Evolutionary conservation across 83 land plant genomes (phyloP).

Genomic region (Isoetes engelmannii): DNA sequence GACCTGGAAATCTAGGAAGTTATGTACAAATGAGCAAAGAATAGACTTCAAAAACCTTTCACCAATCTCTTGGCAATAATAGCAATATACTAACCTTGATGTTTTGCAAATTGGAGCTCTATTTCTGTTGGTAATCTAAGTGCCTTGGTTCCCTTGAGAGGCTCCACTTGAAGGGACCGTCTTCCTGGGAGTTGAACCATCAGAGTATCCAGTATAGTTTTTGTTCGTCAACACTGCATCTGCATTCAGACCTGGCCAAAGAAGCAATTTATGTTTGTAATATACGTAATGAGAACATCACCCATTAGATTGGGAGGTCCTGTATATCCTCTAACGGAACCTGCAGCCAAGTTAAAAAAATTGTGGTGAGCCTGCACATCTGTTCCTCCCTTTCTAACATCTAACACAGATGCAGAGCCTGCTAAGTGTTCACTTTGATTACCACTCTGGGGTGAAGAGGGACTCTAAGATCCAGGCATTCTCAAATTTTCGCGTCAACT

Average conservation of each 20-base stretch:
- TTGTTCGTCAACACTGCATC: background rate
- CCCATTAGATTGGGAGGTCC: background rate
- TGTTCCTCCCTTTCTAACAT: background rate
- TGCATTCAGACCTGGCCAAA: background rate
- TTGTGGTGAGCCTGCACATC: too few relatives aligned
- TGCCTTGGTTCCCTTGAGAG: background rate
- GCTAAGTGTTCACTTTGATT: constrained; percentile 3
- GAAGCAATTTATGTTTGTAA: background rate
- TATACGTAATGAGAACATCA: background rate
- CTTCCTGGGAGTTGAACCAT: background rate
- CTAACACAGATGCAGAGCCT: constrained; percentile 9
- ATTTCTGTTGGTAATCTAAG: too few relatives aligned
- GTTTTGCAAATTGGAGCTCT: too few relatives aligned
- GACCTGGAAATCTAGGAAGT: too few relatives aligned
- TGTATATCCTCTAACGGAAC: background rate
- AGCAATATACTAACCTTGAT: too few relatives aligned
- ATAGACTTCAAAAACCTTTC: too few relatives aligned
- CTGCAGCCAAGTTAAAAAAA: background rate
- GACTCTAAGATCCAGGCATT: background rate
- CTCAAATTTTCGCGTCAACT: constrained; percentile 1
- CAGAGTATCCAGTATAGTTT: constrained; percentile 1
- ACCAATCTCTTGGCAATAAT: too few relatives aligned
- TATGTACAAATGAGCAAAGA: too few relatives aligned
- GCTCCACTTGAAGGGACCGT: background rate
- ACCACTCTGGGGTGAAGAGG: constrained; percentile 8